phyloP scores from a whole-genome alignment of 129 eudicot species.

The Rutidosis leptorrhynchoides region DNA sequence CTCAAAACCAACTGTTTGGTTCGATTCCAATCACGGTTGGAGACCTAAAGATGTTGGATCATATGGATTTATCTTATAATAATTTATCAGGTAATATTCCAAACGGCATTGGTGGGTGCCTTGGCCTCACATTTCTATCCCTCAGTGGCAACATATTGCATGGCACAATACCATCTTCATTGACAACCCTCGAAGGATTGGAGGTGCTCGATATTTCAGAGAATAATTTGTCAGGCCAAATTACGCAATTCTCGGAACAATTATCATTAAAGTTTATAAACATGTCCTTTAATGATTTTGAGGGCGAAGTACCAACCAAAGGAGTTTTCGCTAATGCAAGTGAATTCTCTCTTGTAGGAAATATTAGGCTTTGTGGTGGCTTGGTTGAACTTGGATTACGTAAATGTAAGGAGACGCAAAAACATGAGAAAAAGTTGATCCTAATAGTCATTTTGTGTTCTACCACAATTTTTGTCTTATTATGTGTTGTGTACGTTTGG shows the following conservation, averaged over 20 bases:
- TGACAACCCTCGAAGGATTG: background rate
- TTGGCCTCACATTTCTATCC: background rate
- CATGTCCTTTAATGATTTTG: background rate
- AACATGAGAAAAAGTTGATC: background rate
- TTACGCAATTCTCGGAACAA: background rate
- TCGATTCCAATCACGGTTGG: too few species aligned
- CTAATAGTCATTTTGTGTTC: background rate
- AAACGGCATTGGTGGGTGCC: too few species aligned
- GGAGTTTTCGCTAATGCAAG: background rate
- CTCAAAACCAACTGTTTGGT: too few species aligned
- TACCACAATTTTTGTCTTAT: background rate
- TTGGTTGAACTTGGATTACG: background rate
- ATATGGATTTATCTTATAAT: too few species aligned
- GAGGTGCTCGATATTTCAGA: background rate
- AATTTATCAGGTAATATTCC: too few species aligned
- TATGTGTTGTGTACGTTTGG: background rate
- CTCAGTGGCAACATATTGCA: background rate
- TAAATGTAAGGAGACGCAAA: background rate
- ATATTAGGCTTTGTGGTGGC: slow-evolving; percentile 2
- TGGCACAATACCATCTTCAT: background rate
- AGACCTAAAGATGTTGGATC: too few species aligned
- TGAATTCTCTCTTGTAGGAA: background rate
- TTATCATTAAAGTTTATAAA: background rate
- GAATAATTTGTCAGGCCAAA: background rate
- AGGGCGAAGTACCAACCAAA: background rate